phyloP scores from a whole-genome alignment of 805 yeast species.

The Saccharomyces jurei region DNA sequence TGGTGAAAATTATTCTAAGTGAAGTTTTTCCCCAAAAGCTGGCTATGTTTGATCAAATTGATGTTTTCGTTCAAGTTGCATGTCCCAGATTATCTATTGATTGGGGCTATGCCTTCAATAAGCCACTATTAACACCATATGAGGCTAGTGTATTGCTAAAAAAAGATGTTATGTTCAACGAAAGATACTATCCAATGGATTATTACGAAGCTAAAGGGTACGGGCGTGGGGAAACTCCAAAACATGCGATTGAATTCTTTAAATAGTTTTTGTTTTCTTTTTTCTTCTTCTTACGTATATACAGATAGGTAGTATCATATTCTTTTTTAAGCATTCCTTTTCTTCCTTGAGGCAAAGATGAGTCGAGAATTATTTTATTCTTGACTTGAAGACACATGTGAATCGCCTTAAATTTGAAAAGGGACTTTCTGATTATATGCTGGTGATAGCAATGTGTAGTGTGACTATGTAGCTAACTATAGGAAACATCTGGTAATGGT shows the following conservation, averaged over 20 bases:
- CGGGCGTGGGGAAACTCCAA: conserved; percentile 77
- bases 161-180: conserved; percentile 58
- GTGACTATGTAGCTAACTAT: no score
- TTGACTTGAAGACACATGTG: not conserved
- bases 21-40: conserved; percentile 91
- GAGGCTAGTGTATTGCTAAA: conserved; percentile 88
- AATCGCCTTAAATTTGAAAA: not conserved
- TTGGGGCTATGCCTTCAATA: conserved; percentile 96
- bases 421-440: not conserved
- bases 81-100: conserved; percentile 94
- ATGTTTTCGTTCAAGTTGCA: conserved; percentile 94
- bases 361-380: not conserved
- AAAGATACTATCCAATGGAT: conserved; percentile 85
- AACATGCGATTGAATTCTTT: conserved; percentile 13
- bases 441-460: no score
- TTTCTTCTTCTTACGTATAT: not conserved
- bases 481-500: no score
- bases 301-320: not conserved
- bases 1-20: conserved; percentile 75
- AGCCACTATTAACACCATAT: conserved; percentile 89
- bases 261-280: not conserved
- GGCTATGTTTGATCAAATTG: conserved; percentile 86
- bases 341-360: not conserved
- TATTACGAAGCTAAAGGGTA: conserved; percentile 85
- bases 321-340: not conserved